A percentile compares a stretch with the other conserved stretches of the same genome.
These are phyloP conservation scores for Thermoascus crustaceus DNA, from an alignment of 2,329 filamentous ascomycete genomes.

Conservation along the genomic window DNA sequence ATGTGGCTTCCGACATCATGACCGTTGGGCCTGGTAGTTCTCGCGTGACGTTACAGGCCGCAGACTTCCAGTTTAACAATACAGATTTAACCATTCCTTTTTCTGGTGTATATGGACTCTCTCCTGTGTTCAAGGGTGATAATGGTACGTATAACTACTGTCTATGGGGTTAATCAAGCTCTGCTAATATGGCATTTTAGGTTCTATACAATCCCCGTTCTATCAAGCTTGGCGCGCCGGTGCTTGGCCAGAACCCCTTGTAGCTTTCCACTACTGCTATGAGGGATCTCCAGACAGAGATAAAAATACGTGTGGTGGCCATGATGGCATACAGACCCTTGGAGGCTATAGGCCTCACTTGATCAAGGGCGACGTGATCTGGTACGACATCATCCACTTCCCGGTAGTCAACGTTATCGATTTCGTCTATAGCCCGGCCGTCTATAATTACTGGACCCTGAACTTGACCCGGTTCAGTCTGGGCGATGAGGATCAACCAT, in stretches of 20 bases:
- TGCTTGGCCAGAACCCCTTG: constrained; percentile 5
- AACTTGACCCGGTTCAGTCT: constrained; percentile 11
- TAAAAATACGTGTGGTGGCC: constrained; percentile 9
- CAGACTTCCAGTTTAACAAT: constrained; percentile 7
- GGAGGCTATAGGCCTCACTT: constrained; percentile 11
- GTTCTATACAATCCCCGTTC: constrained; percentile 9
- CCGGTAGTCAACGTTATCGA: constrained; percentile 12
- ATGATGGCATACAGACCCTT: constrained; percentile 13
- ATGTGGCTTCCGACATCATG: constrained; percentile 8
- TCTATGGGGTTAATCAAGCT: neutral
- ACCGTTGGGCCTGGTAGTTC: constrained; percentile 5
- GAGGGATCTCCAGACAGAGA: constrained; percentile 9
- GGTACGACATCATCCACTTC: constrained; percentile 12
- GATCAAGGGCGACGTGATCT: constrained; percentile 10
- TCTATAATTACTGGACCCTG: constrained; percentile 14
- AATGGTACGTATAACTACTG: constrained; percentile 1
- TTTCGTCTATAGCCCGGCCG: constrained; percentile 12
- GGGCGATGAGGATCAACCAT: constrained; percentile 11
- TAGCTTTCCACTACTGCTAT: constrained; percentile 14
- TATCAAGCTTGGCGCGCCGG: constrained; percentile 9
- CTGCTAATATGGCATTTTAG: neutral
- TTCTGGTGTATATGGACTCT: constrained; percentile 9
- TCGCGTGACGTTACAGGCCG: constrained; percentile 8
- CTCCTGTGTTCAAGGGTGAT: constrained; percentile 10
- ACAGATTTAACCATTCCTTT: constrained; percentile 6